Conservation (phyloP, 192 early-diverging fungal species). For the Spizellomyces sp. region DNA sequence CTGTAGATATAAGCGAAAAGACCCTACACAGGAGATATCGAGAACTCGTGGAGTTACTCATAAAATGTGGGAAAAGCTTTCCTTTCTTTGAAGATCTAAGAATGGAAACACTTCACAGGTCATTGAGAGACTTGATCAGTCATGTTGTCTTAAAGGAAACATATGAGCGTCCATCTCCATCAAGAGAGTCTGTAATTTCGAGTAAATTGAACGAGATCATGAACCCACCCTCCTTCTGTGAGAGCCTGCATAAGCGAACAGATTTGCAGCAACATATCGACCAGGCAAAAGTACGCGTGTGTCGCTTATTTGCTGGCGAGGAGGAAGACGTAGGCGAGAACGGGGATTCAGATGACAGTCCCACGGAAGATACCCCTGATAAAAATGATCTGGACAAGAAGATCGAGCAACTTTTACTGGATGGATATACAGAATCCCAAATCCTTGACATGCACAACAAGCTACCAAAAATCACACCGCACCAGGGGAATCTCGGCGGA, state of each 20-base stretch:
- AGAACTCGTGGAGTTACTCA: constrained; percentile 12
- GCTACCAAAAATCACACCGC: no score
- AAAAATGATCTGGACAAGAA: neutral
- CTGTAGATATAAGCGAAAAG: neutral
- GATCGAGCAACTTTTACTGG: constrained; percentile 13
- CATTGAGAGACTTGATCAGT: no score
- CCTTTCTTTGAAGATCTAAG: constrained; percentile 1
- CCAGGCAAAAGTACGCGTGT: neutral
- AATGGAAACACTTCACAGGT: no score
- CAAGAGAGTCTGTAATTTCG: no score
- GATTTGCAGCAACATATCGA: neutral
- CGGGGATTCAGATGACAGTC: neutral
- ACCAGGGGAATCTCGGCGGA: neutral
- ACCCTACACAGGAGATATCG: neutral
- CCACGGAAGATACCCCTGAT: neutral
- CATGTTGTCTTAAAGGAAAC: no score
- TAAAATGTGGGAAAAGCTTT: constrained; percentile 6
- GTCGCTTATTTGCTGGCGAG: neutral
- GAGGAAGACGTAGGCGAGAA: constrained; percentile 11
- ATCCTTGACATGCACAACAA: neutral
- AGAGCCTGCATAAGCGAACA: neutral
- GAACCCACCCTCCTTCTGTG: neutral
- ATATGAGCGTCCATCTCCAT: no score
- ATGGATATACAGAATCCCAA: neutral
- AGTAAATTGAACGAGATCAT: constrained; percentile 2